Evolutionary conservation across 306 rosid genomes (phyloP).

Genomic region (Prunus davidiana): DNA sequence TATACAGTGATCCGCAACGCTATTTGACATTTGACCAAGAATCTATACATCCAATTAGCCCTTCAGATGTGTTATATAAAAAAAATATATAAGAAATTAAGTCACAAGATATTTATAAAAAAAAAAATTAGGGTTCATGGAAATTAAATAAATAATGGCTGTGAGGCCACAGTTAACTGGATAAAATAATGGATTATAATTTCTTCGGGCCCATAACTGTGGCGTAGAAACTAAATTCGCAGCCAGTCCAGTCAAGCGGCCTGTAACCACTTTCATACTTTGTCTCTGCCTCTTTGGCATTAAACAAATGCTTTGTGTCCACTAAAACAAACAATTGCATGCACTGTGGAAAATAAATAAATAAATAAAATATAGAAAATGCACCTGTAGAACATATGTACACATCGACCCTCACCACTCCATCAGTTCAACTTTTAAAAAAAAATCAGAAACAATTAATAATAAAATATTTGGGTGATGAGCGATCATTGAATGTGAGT

Average conservation of each 20-base stretch:
- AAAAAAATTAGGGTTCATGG: neutral
- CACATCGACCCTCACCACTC: conserved; percentile 17
- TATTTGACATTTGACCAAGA: too few species aligned
- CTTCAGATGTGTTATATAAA: neutral
- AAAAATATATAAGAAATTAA: neutral
- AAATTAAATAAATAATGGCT: conserved; percentile 5
- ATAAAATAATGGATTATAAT: conserved; percentile 5
- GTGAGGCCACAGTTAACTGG: conserved; percentile 21
- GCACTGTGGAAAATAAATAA: neutral
- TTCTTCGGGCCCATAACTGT: conserved; percentile 27
- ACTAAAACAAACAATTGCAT: neutral
- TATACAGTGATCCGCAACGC: too few species aligned
- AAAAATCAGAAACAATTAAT: conserved; percentile 23
- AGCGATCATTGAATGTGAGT: conserved; percentile 44
- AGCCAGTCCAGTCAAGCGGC: conserved; percentile 33
- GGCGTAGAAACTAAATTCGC: conserved; percentile 11
- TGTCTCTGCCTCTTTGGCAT: conserved; percentile 28
- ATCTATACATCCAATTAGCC: neutral
- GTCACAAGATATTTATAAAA: too few species aligned
- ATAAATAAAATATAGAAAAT: conserved; percentile 9
- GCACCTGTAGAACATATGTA: neutral
- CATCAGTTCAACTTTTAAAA: conserved; percentile 18
- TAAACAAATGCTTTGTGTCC: conserved; percentile 18
- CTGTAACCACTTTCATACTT: conserved; percentile 29
- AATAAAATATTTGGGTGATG: conserved; percentile 24